These are phyloP conservation scores for Pseudogymnoascus sp. DNA, from an alignment of 2,329 filamentous ascomycete species.

Conservation along the genomic window DNA sequence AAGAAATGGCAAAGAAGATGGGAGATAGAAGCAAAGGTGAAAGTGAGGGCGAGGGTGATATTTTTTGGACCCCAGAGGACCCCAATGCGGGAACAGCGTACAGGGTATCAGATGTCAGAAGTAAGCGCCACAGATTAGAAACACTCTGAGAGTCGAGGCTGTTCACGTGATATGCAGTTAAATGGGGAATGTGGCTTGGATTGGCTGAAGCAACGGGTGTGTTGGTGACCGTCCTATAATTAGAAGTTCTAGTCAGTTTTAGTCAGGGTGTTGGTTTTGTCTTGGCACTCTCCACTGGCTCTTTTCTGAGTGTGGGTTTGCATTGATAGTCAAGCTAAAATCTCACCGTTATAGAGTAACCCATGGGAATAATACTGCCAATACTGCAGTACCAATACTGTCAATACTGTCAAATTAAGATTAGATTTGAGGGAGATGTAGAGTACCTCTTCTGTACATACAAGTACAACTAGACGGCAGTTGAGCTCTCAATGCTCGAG, in stretches of 20 bases:
- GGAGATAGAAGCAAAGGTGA: neutral
- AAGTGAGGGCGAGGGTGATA: neutral
- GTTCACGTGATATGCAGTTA: neutral
- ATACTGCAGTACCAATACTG: no score
- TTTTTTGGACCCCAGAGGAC: neutral
- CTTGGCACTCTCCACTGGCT: neutral
- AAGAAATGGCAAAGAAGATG: neutral
- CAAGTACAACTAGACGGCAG: neutral
- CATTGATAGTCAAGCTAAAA: neutral
- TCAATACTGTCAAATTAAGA: neutral
- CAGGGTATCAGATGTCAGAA: neutral
- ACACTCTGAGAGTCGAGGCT: neutral
- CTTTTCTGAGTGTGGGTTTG: neutral
- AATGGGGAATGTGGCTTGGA: conserved; percentile 1
- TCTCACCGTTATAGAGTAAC: neutral
- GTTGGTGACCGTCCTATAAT: neutral
- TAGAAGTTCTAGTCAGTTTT: neutral
- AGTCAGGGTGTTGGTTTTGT: neutral
- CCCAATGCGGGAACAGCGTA: neutral
- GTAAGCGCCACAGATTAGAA: neutral
- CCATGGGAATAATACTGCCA: no score
- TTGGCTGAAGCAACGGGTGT: neutral
- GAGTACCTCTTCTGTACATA: neutral
- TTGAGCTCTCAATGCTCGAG: neutral
- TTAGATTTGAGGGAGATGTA: neutral